Conservation (phyloP, 2,329 filamentous ascomycete genomes). For the Colletotrichum ledebouriae region DNA sequence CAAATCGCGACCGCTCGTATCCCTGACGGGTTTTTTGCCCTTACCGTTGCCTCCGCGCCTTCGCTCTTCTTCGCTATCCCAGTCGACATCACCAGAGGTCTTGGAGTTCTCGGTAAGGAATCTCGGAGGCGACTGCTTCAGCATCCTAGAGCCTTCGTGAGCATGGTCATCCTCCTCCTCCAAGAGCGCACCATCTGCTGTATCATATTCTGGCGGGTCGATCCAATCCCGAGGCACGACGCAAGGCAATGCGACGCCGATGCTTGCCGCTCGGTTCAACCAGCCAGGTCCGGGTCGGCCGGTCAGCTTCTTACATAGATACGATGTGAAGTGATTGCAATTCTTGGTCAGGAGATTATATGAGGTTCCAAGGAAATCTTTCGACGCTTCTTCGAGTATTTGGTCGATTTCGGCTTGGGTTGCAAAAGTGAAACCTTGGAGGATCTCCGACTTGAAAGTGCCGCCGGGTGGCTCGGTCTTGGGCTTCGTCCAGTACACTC, state of each 20-base stretch:
- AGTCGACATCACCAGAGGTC: conserved; percentile 51
- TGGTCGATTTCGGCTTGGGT: conserved; percentile 77
- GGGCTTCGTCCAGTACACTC: conserved; percentile 87
- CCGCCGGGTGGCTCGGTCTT: conserved; percentile 80
- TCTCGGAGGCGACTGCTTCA: conserved; percentile 54
- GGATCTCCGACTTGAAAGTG: conserved; percentile 79
- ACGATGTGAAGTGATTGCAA: conserved; percentile 89
- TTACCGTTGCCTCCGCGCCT: conserved; percentile 56
- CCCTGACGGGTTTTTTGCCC: conserved; percentile 60
- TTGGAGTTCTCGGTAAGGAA: conserved; percentile 47
- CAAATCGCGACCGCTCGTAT: conserved; percentile 64
- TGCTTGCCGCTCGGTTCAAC: conserved; percentile 87
- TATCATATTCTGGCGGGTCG: conserved; percentile 81
- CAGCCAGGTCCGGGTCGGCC: conserved; percentile 78
- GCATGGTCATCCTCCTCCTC: conserved; percentile 65
- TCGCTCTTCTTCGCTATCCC: conserved; percentile 62
- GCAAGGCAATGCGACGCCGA: conserved; percentile 84
- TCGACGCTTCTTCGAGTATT: conserved; percentile 76
- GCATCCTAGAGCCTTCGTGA: conserved; percentile 71
- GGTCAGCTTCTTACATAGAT: conserved; percentile 80
- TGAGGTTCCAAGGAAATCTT: conserved; percentile 79
- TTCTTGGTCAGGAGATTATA: conserved; percentile 89
- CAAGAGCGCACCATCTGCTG: conserved; percentile 77
- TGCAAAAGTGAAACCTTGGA: conserved; percentile 83
- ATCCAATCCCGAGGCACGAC: conserved; percentile 88